A percentile compares a stretch with the other conserved stretches of the same genome.
These are phyloP conservation scores for Pulveroboletus sp. DNA, from an alignment of 768 basidiomycete species.

Conservation along the genomic window DNA sequence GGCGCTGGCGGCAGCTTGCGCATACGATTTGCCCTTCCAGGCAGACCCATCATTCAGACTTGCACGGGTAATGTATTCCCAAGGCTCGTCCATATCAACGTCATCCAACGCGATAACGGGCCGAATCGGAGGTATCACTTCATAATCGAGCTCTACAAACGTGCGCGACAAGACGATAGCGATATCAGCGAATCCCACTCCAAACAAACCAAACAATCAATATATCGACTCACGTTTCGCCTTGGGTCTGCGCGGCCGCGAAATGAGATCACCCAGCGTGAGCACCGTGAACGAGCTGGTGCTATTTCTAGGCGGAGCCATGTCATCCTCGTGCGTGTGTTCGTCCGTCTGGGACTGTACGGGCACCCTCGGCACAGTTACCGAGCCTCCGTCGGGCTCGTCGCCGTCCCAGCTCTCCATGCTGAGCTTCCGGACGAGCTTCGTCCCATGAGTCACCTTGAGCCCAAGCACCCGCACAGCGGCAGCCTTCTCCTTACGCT, in stretches of 20 bases:
- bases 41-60: constrained; percentile 24
- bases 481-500: constrained; percentile 30
- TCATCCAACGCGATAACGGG: constrained; percentile 33
- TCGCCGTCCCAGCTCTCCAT: constrained; percentile 32
- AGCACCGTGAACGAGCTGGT: constrained; percentile 15
- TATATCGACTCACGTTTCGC: constrained; percentile 20
- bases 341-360: not conserved
- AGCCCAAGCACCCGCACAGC: constrained; percentile 13
- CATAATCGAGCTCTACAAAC: constrained; percentile 28
- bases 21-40: constrained; percentile 33
- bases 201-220: not conserved
- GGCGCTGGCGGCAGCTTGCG: constrained; percentile 25
- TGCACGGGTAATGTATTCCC: constrained; percentile 32
- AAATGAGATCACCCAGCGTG: constrained; percentile 28
- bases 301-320: constrained; percentile 5
- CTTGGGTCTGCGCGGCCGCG: constrained; percentile 21
- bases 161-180: no score
- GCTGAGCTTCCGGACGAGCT: constrained; percentile 22
- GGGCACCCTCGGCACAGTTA: not conserved
- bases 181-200: not conserved
- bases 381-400: constrained; percentile 5
- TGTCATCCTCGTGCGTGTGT: not conserved
- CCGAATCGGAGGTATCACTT: constrained; percentile 30
- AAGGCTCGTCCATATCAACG: constrained; percentile 26
- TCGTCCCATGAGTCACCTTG: constrained; percentile 16